Conservation (phyloP, 2,329 filamentous ascomycete species). For the Colletotrichum karsti region DNA sequence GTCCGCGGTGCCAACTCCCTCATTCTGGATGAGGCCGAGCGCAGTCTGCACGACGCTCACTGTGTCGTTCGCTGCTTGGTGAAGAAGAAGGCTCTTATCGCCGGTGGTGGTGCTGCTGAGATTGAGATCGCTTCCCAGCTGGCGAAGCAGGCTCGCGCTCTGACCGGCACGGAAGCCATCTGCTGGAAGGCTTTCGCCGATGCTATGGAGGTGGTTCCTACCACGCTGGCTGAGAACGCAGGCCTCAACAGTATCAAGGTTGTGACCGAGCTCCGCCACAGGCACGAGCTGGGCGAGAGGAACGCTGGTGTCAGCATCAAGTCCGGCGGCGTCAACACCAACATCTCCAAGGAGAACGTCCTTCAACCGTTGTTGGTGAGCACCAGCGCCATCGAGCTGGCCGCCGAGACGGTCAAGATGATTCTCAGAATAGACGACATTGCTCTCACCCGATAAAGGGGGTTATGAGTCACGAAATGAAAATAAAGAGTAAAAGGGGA, state of each 20-base stretch:
- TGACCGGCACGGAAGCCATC: constrained; percentile 93
- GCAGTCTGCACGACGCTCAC: constrained; percentile 94
- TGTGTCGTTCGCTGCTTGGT: constrained; percentile 97
- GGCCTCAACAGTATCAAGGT: constrained; percentile 99
- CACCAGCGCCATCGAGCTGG: constrained; percentile 96
- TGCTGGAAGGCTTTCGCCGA: constrained; percentile 99
- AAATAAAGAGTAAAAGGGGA: constrained; percentile 24
- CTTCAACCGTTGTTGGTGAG: constrained; percentile 95
- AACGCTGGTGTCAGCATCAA: constrained; percentile 99
- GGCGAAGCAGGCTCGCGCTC: constrained; percentile 80
- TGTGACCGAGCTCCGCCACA: constrained; percentile 92
- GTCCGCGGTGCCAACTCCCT: constrained; percentile 93
- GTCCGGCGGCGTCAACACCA: constrained; percentile 94
- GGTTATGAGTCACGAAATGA: constrained; percentile 27
- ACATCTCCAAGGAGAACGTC: constrained; percentile 97
- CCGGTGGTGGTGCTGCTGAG: constrained; percentile 94
- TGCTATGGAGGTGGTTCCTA: constrained; percentile 95
- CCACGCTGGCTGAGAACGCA: constrained; percentile 95
- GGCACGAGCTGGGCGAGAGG: constrained; percentile 93
- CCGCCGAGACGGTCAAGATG: constrained; percentile 99
- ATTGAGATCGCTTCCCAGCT: constrained; percentile 94
- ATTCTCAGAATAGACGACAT: constrained; percentile 75
- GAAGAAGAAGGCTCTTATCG: constrained; percentile 99
- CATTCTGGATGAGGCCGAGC: constrained; percentile 96
- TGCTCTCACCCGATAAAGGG: constrained; percentile 63